Percentiles rank a stretch among this genome's conserved stretches.
These are phyloP conservation scores for Wallacemonas sp. DNA, from an alignment of 208 protist genomes.

Conservation along the genomic window DNA sequence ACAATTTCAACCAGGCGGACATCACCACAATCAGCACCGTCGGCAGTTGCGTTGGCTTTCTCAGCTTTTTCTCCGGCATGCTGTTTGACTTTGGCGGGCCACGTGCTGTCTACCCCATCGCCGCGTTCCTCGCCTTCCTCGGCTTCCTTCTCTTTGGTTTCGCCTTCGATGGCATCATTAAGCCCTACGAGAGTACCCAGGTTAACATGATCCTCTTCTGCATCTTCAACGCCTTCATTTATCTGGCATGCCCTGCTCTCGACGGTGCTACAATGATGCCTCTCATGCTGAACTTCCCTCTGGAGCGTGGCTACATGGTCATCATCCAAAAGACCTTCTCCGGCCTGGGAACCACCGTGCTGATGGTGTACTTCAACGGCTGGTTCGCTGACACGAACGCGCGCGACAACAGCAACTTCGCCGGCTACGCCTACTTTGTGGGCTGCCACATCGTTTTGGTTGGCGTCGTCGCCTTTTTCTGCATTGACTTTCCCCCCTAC, in stretches of 20 bases:
- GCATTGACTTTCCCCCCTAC: conserved; percentile 69
- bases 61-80: conserved; percentile 63
- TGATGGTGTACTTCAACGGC: conserved; percentile 81
- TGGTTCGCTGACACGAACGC: conserved; percentile 48
- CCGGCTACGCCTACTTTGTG: conserved; percentile 66
- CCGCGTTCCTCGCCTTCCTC: conserved; percentile 43
- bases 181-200: conserved; percentile 25
- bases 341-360: conserved; percentile 72
- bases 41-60: conserved; percentile 65
- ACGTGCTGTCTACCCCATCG: conserved; percentile 46
- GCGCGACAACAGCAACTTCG: conserved; percentile 43
- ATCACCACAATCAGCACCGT: conserved; percentile 88
- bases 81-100: conserved; percentile 77
- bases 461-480: conserved; percentile 33
- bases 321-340: conserved; percentile 84
- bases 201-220: conserved; percentile 53
- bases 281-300: conserved; percentile 82
- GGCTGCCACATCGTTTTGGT: conserved; percentile 38
- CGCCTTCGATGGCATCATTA: conserved; percentile 60
- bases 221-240: conserved; percentile 66
- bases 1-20: conserved; percentile 61
- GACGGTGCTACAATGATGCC: conserved; percentile 73
- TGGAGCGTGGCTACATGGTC: conserved; percentile 74
- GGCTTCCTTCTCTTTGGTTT: conserved; percentile 75
- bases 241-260: conserved; percentile 60